Evolutionary conservation across 1,284 basidiomycete genomes (phyloP).

Genomic region (Stereum hirsutum): DNA sequence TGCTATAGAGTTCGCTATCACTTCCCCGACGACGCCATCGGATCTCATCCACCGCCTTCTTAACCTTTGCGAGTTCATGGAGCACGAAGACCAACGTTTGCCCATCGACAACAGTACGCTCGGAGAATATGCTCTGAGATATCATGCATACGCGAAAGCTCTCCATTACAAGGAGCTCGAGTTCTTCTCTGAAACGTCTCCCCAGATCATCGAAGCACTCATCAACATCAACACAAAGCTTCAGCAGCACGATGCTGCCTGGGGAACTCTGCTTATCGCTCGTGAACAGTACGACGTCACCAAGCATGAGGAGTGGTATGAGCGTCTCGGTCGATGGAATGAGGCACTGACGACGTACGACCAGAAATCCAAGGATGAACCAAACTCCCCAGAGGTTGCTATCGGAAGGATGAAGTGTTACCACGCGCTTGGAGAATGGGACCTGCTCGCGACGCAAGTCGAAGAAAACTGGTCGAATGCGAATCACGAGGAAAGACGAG

Average conservation of each 20-base stretch:
- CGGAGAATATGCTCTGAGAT: slow-evolving; percentile 90
- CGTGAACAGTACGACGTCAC: slow-evolving; percentile 79
- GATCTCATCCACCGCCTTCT: slow-evolving; percentile 93
- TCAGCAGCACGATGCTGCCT: slow-evolving; percentile 94
- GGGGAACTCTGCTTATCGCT: slow-evolving; percentile 88
- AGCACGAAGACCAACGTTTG: slow-evolving; percentile 95
- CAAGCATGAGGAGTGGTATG: slow-evolving; percentile 96
- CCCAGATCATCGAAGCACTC: slow-evolving; percentile 87
- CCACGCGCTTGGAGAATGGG: slow-evolving; percentile 98
- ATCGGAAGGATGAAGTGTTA: slow-evolving; percentile 93
- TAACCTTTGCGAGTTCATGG: slow-evolving; percentile 99
- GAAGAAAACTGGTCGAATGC: slow-evolving; percentile 87
- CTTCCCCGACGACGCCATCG: slow-evolving; percentile 70
- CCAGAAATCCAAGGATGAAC: slow-evolving; percentile 64
- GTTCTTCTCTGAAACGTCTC: slow-evolving; percentile 87
- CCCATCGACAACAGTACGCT: slow-evolving; percentile 92
- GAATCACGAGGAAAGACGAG: slow-evolving; percentile 76
- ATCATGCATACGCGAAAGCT: slow-evolving; percentile 96
- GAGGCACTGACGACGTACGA: slow-evolving; percentile 89
- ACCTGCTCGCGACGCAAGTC: slow-evolving; percentile 80
- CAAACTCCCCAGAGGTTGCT: slow-evolving; percentile 63
- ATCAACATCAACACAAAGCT: slow-evolving; percentile 97
- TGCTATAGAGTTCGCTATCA: slow-evolving; percentile 86
- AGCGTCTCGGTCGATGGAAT: slow-evolving; percentile 94
- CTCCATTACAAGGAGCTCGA: slow-evolving; percentile 99